Evolutionary conservation across 805 yeast species (phyloP).

Genomic region (Blastobotrys terrestris): DNA sequence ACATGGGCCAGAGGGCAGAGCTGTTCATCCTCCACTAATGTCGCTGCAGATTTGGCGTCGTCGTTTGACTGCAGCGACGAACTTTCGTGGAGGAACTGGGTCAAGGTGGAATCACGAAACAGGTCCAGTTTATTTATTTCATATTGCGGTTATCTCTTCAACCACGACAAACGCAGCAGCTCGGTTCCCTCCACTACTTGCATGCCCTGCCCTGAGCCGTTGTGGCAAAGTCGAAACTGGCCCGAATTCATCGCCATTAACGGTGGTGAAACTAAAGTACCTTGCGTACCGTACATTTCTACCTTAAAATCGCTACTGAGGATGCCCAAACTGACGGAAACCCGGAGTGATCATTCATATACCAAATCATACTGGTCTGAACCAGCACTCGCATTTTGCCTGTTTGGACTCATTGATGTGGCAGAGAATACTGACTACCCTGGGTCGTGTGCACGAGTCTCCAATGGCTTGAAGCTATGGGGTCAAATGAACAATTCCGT

Average conservation of each 20-base stretch:
- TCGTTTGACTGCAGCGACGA: not conserved
- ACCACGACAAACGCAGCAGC: not conserved
- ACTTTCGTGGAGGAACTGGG: constrained; percentile 42
- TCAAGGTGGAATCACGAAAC: constrained; percentile 39
- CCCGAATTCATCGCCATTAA: constrained; percentile 24
- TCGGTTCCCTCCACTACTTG: constrained; percentile 27
- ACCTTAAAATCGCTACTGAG: constrained; percentile 28
- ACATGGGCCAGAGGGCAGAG: constrained; percentile 25
- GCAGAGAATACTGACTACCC: constrained; percentile 12
- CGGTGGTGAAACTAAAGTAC: constrained; percentile 21
- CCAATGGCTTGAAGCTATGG: constrained; percentile 1
- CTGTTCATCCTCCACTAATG: no score
- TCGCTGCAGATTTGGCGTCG: no score
- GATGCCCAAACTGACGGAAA: constrained; percentile 25
- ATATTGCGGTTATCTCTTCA: constrained; percentile 25
- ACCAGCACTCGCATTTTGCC: constrained; percentile 20
- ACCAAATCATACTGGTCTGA: constrained; percentile 15
- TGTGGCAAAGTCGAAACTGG: constrained; percentile 25
- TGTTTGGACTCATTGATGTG: constrained; percentile 27
- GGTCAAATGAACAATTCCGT: not conserved
- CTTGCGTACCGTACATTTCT: constrained; percentile 26
- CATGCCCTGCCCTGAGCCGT: constrained; percentile 25
- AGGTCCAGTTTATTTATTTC: constrained; percentile 25
- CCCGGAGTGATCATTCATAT: not conserved
- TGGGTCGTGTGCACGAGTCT: not conserved